Conservation (phyloP, 306 rosid species). For the Sindora glabra region DNA sequence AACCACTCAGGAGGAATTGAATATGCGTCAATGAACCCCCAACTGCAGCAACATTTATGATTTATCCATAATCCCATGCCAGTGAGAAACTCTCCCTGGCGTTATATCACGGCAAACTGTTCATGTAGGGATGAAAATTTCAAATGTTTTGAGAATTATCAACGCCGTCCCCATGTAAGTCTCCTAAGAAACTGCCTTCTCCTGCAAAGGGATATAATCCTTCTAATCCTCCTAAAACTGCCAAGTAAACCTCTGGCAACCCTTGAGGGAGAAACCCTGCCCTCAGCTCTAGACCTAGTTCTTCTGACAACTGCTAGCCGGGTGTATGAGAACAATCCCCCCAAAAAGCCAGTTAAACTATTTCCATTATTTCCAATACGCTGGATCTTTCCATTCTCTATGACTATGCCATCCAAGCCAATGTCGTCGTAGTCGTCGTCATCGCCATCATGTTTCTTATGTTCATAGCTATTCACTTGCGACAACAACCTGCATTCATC, state of each 20-base stretch:
- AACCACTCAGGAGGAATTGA: no score
- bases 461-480: no score
- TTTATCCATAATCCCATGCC: background rate
- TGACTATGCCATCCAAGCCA: constrained; percentile 18
- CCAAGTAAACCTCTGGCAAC: constrained; percentile 33
- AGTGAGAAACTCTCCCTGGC: no score
- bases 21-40: background rate
- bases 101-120: no score
- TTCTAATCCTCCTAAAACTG: constrained; percentile 47
- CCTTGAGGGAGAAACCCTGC: constrained; percentile 26
- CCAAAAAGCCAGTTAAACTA: constrained; percentile 30
- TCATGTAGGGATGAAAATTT: background rate
- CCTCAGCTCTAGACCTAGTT: constrained; percentile 19
- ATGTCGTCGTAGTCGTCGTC: constrained; percentile 19
- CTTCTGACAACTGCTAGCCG: constrained; percentile 21
- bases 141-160: constrained; percentile 4
- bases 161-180: constrained; percentile 16
- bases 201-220: constrained; percentile 35
- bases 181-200: constrained; percentile 22
- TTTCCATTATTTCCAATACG: constrained; percentile 8
- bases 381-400: constrained; percentile 41
- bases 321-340: constrained; percentile 44
- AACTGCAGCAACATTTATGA: background rate
- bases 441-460: constrained; percentile 1
- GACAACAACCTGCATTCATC: constrained; percentile 51